Evolutionary conservation across 768 basidiomycete genomes (phyloP).

Genomic region (Lyophyllum semitale): DNA sequence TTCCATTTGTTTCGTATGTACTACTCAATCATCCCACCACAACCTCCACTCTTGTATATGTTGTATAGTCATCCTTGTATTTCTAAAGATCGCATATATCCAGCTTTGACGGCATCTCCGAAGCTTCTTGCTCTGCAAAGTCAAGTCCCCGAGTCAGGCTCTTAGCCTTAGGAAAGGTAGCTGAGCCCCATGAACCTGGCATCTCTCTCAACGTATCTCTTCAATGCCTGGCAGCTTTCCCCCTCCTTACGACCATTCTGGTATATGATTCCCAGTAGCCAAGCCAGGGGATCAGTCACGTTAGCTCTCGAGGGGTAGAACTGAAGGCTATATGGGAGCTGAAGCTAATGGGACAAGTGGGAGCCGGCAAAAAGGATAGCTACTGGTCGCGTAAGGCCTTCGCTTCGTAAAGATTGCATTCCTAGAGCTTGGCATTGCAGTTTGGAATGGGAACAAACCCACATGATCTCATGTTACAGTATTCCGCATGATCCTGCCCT

Average conservation of each 20-base stretch:
- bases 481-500: too few relatives aligned
- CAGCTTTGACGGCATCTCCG: background rate
- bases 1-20: background rate
- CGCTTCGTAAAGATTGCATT: too few relatives aligned
- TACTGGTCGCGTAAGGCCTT: background rate
- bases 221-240: constrained; percentile 19
- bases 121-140: background rate
- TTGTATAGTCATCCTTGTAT: background rate
- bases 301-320: background rate
- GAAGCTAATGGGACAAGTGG: background rate
- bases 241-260: constrained; percentile 29
- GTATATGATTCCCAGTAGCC: background rate
- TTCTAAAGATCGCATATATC: background rate
- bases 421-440: too few relatives aligned
- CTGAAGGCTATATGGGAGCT: background rate
- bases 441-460: too few relatives aligned
- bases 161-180: background rate
- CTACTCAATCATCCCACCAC: background rate
- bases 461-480: too few relatives aligned
- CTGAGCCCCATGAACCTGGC: too few relatives aligned
- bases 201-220: background rate
- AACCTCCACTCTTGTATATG: background rate
- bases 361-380: background rate
- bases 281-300: background rate
- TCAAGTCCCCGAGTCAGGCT: background rate